Evolutionary conservation across 257 asterid genomes (phyloP).

Genomic region (Primulina tabacum): DNA sequence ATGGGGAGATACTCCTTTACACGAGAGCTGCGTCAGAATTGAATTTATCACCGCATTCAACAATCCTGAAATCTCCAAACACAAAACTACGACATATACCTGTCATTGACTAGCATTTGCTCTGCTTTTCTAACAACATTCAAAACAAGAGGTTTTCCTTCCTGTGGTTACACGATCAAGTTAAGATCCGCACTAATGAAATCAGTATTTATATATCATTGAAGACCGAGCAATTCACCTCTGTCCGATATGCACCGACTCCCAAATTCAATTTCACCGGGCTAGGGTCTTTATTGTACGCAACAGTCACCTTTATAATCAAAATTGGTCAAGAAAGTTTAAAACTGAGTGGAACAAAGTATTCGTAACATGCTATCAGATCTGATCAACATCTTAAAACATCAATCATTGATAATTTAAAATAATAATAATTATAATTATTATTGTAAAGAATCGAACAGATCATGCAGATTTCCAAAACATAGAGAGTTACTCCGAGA

Average conservation of each 20-base stretch:
- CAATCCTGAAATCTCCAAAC: slow-evolving; percentile 10
- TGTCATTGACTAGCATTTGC: slow-evolving; percentile 68
- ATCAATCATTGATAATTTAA: not conserved
- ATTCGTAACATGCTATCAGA: not conserved
- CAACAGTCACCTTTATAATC: slow-evolving; percentile 74
- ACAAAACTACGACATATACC: slow-evolving; percentile 34
- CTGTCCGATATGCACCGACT: slow-evolving; percentile 98
- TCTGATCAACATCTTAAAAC: not conserved
- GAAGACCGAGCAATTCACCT: slow-evolving; percentile 45
- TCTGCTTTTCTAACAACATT: slow-evolving; percentile 92
- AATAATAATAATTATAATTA: not conserved
- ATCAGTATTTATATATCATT: not conserved
- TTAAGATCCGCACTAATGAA: not conserved
- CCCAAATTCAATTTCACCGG: slow-evolving; percentile 89
- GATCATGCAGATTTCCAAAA: slow-evolving; percentile 21
- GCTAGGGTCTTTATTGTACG: slow-evolving; percentile 82
- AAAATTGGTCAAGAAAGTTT: not conserved
- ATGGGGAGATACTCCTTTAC: slow-evolving; percentile 93
- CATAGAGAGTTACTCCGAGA: slow-evolving; percentile 56
- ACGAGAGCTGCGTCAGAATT: slow-evolving; percentile 55
- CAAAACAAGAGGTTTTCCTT: slow-evolving; percentile 95
- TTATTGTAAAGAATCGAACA: not conserved
- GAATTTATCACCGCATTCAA: slow-evolving; percentile 20
- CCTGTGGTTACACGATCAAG: slow-evolving; percentile 42
- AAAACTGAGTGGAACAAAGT: not conserved